Conservation (phyloP, 768 basidiomycete species). For the Boletus sensibilis region DNA sequence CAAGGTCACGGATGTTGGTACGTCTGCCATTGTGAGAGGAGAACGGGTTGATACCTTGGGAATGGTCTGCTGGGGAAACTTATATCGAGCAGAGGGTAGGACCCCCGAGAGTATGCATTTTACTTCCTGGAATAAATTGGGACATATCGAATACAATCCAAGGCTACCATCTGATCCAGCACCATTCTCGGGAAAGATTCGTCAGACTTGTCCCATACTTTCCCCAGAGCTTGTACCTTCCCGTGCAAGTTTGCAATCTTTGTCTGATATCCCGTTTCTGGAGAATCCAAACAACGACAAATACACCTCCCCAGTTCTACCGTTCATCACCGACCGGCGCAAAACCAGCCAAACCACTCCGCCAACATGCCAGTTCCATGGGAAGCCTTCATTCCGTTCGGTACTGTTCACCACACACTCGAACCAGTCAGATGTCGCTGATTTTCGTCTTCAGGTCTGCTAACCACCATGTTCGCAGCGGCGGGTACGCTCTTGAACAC, state of each 20-base stretch:
- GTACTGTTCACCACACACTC: slow-evolving; percentile 36
- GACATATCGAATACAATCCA: background rate
- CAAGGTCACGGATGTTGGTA: slow-evolving; percentile 8
- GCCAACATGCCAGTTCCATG: slow-evolving; percentile 91
- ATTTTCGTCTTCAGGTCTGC: slow-evolving; percentile 52
- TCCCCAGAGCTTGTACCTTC: background rate
- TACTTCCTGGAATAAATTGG: background rate
- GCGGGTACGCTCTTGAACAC: slow-evolving; percentile 85
- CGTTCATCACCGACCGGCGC: background rate
- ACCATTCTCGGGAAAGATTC: background rate
- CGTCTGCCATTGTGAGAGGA: slow-evolving; percentile 7
- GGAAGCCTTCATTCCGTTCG: slow-evolving; percentile 97
- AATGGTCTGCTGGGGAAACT: background rate
- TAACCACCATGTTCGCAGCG: slow-evolving; percentile 86
- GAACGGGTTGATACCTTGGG: background rate
- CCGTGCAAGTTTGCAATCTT: background rate
- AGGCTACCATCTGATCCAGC: background rate
- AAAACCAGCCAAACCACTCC: background rate
- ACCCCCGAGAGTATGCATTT: slow-evolving; percentile 2
- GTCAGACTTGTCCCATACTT: background rate
- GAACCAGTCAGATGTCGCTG: background rate
- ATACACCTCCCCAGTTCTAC: slow-evolving; percentile 7
- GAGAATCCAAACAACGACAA: slow-evolving; percentile 21
- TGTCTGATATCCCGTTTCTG: background rate
- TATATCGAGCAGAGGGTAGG: background rate